Evolutionary conservation across 305 asterid genomes (phyloP).

Genomic region (Ruellia speciosa): DNA sequence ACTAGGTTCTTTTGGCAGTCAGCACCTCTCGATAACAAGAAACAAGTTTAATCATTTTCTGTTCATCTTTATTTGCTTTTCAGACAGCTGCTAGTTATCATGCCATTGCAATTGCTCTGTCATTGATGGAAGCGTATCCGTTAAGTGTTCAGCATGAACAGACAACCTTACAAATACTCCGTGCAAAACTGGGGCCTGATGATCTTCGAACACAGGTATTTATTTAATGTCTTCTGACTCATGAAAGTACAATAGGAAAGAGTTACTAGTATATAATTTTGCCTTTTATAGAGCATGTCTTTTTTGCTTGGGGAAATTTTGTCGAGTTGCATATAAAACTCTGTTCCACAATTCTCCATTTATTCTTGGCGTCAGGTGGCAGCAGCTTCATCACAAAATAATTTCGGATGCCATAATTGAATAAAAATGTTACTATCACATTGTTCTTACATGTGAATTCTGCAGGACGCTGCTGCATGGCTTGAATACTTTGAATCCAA

Average conservation of each 20-base stretch:
- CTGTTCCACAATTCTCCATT: neutral
- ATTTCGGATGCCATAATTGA: neutral
- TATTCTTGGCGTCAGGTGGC: conserved; percentile 7
- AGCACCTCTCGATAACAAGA: too few species aligned
- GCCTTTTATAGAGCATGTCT: neutral
- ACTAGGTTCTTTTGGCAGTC: too few species aligned
- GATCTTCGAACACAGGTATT: conserved; percentile 97
- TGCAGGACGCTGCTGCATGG: conserved; percentile 99
- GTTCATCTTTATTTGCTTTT: conserved; percentile 19
- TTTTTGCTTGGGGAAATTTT: too few species aligned
- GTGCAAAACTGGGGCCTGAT: conserved; percentile 93
- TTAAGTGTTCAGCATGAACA: conserved; percentile 98
- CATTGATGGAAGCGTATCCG: conserved; percentile 99
- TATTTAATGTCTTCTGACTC: conserved; percentile 18
- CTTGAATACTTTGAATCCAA: conserved; percentile 94
- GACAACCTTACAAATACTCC: conserved; percentile 86
- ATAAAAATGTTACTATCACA: neutral
- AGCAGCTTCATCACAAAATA: too few species aligned
- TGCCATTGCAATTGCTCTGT: conserved; percentile 97
- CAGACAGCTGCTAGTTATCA: conserved; percentile 99
- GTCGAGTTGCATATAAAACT: too few species aligned
- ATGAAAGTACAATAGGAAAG: conserved; percentile 19
- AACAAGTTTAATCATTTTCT: conserved; percentile 10
- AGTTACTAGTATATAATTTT: neutral
- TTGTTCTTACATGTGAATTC: conserved; percentile 23